A percentile compares a stretch with the other conserved stretches of the same genome.
phyloP scores from a whole-genome alignment of 345 rosid genomes.

The Camelina sativa region DNA sequence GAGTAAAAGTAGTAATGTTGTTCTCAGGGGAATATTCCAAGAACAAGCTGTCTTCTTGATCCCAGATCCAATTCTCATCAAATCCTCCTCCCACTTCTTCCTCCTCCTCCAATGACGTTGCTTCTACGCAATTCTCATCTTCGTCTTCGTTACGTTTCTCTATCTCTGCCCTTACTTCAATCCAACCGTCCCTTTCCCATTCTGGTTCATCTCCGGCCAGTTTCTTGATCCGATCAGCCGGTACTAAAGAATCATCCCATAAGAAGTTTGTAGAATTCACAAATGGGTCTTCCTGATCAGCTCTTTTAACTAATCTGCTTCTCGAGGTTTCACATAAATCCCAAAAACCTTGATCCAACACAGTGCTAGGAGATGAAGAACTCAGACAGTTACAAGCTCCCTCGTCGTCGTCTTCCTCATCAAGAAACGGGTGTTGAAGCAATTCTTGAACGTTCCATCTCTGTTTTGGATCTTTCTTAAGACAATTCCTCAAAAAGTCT shows the following conservation, averaged over 20 bases:
- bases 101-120: constrained; percentile 42
- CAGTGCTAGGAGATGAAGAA: constrained; percentile 66
- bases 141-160: constrained; percentile 40
- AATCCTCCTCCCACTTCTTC: constrained; percentile 40
- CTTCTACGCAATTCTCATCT: constrained; percentile 41
- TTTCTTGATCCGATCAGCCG: constrained; percentile 53
- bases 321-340: constrained; percentile 52
- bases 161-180: constrained; percentile 63
- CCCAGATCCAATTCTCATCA: constrained; percentile 49
- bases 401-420: constrained; percentile 29
- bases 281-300: constrained; percentile 28
- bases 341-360: constrained; percentile 81
- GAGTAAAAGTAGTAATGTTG: constrained; percentile 30
- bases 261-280: not conserved
- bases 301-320: constrained; percentile 34
- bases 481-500: constrained; percentile 73
- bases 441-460: constrained; percentile 68
- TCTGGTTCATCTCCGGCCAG: constrained; percentile 45
- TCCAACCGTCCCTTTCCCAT: constrained; percentile 62
- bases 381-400: constrained; percentile 11
- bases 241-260: constrained; percentile 13
- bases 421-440: constrained; percentile 74
- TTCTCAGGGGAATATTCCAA: constrained; percentile 43
- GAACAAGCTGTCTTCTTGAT: constrained; percentile 51
- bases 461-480: constrained; percentile 61